Percentiles rank a stretch among this genome's conserved stretches.
Evolutionary conservation across 78 protist genomes (phyloP).

Genomic region (Dictyostelium purpureum): DNA sequence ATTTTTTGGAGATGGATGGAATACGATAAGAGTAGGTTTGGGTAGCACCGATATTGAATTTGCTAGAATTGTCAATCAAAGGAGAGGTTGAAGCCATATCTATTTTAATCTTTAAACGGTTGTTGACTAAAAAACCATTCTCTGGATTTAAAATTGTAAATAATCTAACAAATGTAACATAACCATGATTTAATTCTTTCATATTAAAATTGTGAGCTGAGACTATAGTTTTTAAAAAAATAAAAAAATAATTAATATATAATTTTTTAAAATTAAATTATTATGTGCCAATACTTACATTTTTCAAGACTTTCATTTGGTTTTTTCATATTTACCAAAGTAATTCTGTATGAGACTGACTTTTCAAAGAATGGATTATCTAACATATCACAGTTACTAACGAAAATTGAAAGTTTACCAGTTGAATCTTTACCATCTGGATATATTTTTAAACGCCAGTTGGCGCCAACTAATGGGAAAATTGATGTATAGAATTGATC

Average conservation of each 20-base stretch:
- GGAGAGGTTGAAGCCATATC: constrained; percentile 12
- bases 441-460: constrained; percentile 6
- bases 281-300: background rate
- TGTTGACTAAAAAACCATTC: background rate
- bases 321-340: background rate
- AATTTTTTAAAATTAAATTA: background rate
- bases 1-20: background rate
- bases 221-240: background rate
- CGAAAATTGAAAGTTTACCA: constrained; percentile 5
- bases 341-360: background rate
- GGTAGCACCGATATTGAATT: background rate
- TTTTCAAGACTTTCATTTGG: constrained; percentile 7
- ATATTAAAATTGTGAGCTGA: constrained; percentile 12
- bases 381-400: constrained; percentile 3
- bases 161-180: constrained; percentile 17
- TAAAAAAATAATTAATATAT: background rate
- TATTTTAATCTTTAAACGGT: background rate
- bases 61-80: background rate
- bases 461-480: background rate
- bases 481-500: constrained; percentile 6
- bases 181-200: constrained; percentile 13
- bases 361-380: constrained; percentile 6
- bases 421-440: constrained; percentile 3
- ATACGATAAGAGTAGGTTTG: constrained; percentile 5
- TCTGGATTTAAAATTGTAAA: constrained; percentile 10